Percentiles rank a stretch among this genome's conserved stretches.
Conservation (phyloP, 2,329 filamentous ascomycete genomes). For the Penicillium glabrum region DNA sequence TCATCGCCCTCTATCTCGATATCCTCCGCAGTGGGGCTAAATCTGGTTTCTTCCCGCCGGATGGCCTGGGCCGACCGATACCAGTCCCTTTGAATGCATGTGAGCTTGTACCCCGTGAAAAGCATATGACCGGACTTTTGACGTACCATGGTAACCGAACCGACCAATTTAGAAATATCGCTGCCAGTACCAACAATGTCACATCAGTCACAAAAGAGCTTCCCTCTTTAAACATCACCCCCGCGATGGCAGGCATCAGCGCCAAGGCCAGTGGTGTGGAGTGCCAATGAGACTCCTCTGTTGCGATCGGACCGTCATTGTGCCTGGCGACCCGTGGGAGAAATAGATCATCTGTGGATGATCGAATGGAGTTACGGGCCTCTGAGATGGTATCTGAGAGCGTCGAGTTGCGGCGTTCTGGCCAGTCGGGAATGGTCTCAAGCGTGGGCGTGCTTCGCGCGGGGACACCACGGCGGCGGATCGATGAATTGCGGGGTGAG, state of each 20-base stretch:
- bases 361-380: slow-evolving; percentile 61
- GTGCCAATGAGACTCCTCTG: slow-evolving; percentile 70
- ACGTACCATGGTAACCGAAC: slow-evolving; percentile 83
- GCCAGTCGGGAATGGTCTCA: slow-evolving; percentile 30
- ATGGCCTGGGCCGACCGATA: slow-evolving; percentile 69
- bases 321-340: slow-evolving; percentile 52
- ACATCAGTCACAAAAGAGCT: slow-evolving; percentile 81
- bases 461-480: slow-evolving; percentile 38
- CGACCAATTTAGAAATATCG: slow-evolving; percentile 89
- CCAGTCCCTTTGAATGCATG: slow-evolving; percentile 59
- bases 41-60: slow-evolving; percentile 46
- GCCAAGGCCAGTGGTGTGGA: slow-evolving; percentile 80
- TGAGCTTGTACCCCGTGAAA: background rate
- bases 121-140: background rate
- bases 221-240: slow-evolving; percentile 81
- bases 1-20: slow-evolving; percentile 24
- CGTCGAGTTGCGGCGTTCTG: slow-evolving; percentile 69
- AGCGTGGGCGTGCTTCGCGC: slow-evolving; percentile 39
- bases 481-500: slow-evolving; percentile 15
- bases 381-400: slow-evolving; percentile 75
- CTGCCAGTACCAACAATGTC: slow-evolving; percentile 74
- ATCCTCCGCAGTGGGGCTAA: slow-evolving; percentile 15
- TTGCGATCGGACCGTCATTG: slow-evolving; percentile 31
- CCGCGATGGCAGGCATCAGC: slow-evolving; percentile 80
- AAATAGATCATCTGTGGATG: slow-evolving; percentile 70